These are phyloP conservation scores for Jatropha podagrica DNA, from an alignment of 441 rosid species.

Conservation along the genomic window DNA sequence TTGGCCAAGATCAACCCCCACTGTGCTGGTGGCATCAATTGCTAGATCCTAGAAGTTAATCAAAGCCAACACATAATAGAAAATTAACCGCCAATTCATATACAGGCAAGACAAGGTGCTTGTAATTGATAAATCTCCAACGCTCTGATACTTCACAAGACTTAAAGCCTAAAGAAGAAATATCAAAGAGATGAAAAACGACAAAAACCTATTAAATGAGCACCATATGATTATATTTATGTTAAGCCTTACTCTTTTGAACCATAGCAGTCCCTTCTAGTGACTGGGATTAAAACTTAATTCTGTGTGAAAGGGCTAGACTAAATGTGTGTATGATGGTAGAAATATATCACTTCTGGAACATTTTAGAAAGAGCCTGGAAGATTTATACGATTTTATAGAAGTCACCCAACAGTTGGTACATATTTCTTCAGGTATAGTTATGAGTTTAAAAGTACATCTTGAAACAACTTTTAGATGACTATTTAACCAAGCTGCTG, in stretches of 20 bases:
- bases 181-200: not conserved
- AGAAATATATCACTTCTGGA: not conserved
- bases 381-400: not conserved
- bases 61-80: conserved; percentile 12
- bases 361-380: not conserved
- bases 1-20: conserved; percentile 93
- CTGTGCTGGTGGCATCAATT: conserved; percentile 75
- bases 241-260: not conserved
- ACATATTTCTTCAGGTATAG: not conserved
- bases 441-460: not conserved
- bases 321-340: not conserved
- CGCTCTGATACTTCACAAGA: not conserved
- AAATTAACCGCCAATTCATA: not conserved
- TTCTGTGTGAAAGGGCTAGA: not conserved
- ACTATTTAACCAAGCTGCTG: not conserved
- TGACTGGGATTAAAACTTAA: not conserved
- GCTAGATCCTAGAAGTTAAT: conserved; percentile 74
- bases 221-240: not conserved
- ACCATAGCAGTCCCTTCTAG: not conserved
- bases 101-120: not conserved
- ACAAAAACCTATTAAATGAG: not conserved
- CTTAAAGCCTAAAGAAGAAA: not conserved
- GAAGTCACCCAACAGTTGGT: not conserved
- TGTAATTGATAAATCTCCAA: not conserved
- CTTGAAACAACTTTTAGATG: not conserved